Percentiles rank a stretch among this genome's conserved stretches.
These are phyloP conservation scores for Sordariomycetes sp. DNA, from an alignment of 2,329 filamentous ascomycete genomes.

Conservation along the genomic window DNA sequence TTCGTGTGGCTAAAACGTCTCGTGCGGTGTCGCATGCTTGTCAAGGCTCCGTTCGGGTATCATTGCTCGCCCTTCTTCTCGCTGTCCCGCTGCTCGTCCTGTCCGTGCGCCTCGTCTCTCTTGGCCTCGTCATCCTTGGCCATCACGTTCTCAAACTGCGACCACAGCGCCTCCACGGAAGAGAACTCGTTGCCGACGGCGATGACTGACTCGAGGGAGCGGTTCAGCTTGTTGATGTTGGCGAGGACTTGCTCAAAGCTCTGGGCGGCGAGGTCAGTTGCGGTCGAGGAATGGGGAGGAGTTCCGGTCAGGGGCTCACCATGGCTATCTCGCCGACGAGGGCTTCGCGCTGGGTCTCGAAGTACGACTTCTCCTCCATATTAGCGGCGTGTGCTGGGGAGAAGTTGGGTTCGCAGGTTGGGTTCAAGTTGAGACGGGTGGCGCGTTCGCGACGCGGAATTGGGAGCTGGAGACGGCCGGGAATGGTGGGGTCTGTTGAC, in stretches of 20 bases:
- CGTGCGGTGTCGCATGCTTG: no score
- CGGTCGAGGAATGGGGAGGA: not conserved
- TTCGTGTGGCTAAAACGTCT: no score
- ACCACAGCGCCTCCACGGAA: slow-evolving; percentile 96
- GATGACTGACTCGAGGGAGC: slow-evolving; percentile 83
- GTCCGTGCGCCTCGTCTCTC: slow-evolving; percentile 13
- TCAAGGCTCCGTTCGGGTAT: no score
- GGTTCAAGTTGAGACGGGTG: no score
- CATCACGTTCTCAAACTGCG: slow-evolving; percentile 95
- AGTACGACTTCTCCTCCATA: slow-evolving; percentile 54
- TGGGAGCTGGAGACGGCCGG: no score
- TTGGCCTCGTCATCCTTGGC: slow-evolving; percentile 46
- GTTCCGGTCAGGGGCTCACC: slow-evolving; percentile 43
- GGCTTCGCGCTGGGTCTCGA: slow-evolving; percentile 66
- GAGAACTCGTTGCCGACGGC: slow-evolving; percentile 94
- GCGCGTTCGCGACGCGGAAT: no score
- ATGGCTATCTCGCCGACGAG: slow-evolving; percentile 65
- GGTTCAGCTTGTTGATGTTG: slow-evolving; percentile 93
- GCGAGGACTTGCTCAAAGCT: slow-evolving; percentile 84
- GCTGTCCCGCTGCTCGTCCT: slow-evolving; percentile 7
- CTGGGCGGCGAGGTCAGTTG: slow-evolving; percentile 22
- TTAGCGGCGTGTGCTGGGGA: no score
- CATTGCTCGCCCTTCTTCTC: not conserved
- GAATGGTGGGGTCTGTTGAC: no score
- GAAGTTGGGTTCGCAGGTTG: no score